Evolutionary conservation across 75 land plant species (phyloP).

Genomic region (Chamaecyparis obtusa): DNA sequence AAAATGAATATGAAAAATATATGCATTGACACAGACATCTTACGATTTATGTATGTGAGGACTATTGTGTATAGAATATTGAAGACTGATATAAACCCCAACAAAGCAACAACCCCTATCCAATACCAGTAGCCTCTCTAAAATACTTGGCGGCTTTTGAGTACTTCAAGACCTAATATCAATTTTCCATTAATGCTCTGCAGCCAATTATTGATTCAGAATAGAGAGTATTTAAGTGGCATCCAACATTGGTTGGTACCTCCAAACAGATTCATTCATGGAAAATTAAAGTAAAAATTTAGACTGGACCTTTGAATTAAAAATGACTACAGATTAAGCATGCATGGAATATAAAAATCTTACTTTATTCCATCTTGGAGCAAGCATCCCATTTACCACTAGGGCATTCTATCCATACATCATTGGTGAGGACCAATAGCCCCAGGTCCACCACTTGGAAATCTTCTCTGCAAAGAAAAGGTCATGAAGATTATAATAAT

Average conservation of each 20-base stretch:
- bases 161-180: slow-evolving; percentile 46
- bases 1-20: neutral
- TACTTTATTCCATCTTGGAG: slow-evolving; percentile 36
- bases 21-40: slow-evolving; percentile 15
- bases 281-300: no score
- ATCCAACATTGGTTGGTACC: no score
- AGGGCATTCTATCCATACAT: slow-evolving; percentile 25
- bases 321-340: neutral
- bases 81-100: slow-evolving; percentile 63
- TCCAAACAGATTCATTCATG: no score
- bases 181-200: slow-evolving; percentile 40
- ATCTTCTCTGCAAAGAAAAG: slow-evolving; percentile 19
- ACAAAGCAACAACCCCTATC: slow-evolving; percentile 70
- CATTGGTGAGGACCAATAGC: slow-evolving; percentile 40
- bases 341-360: neutral
- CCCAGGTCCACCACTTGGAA: slow-evolving; percentile 41
- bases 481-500: neutral
- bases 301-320: no score
- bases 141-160: slow-evolving; percentile 39
- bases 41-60: slow-evolving; percentile 76
- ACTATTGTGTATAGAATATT: slow-evolving; percentile 73
- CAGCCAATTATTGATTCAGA: neutral
- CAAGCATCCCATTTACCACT: slow-evolving; percentile 28
- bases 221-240: neutral
- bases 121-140: slow-evolving; percentile 62